Percentiles rank a stretch among this genome's conserved stretches.
These are phyloP conservation scores for Penicillium hordei DNA, from an alignment of 2,329 filamentous ascomycete genomes.

Conservation along the genomic window DNA sequence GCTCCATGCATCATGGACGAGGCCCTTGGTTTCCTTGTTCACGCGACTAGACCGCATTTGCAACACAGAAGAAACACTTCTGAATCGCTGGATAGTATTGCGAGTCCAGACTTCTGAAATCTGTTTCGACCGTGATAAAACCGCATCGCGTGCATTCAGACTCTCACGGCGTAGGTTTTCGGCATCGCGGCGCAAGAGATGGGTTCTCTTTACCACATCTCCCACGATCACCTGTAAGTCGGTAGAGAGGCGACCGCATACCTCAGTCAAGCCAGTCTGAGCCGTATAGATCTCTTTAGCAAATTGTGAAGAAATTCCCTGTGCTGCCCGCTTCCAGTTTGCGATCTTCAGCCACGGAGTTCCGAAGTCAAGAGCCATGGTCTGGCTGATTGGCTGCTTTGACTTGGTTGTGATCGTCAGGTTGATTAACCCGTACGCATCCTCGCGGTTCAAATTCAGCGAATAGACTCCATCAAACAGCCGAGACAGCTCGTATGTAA, in stretches of 20 bases:
- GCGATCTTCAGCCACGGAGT: constrained; percentile 49
- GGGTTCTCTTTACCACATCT: constrained; percentile 38
- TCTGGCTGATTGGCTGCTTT: constrained; percentile 37
- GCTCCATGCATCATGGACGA: constrained; percentile 31
- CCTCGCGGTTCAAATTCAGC: constrained; percentile 50
- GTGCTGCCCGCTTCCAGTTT: constrained; percentile 47
- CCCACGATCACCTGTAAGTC: constrained; percentile 42
- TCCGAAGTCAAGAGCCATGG: constrained; percentile 44
- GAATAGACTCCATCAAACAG: constrained; percentile 57
- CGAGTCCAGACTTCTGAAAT: constrained; percentile 34
- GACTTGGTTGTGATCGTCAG: constrained; percentile 47
- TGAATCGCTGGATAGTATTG: constrained; percentile 34
- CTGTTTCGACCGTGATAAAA: constrained; percentile 37
- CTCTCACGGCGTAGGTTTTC: constrained; percentile 28
- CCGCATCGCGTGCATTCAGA: constrained; percentile 23
- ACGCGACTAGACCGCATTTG: constrained; percentile 31
- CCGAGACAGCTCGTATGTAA: constrained; percentile 49
- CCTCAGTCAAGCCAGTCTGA: constrained; percentile 40
- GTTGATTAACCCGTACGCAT: constrained; percentile 51
- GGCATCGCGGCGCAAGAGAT: constrained; percentile 34
- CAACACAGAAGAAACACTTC: constrained; percentile 32
- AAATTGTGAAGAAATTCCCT: constrained; percentile 37
- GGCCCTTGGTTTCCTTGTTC: constrained; percentile 30
- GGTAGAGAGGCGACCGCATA: constrained; percentile 39
- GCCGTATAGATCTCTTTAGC: constrained; percentile 39